A percentile compares a stretch with the other conserved stretches of the same genome.
phyloP scores from a whole-genome alignment of 208 protist species.

The Leishmania major region DNA sequence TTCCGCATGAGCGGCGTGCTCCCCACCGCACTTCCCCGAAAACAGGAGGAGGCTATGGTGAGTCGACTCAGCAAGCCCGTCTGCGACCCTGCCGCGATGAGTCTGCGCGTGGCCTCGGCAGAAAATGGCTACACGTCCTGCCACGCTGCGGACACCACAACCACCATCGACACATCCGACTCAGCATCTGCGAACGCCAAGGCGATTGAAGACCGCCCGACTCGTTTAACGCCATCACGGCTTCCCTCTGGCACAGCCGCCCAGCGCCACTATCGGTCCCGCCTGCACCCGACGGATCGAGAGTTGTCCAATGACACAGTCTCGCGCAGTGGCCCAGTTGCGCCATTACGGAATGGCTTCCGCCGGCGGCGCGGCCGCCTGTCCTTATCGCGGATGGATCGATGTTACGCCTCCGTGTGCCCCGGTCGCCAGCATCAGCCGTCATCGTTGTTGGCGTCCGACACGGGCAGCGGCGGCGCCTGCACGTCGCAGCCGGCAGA shows the following conservation, averaged over 20 bases:
- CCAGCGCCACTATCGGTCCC: not conserved
- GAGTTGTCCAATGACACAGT: not conserved
- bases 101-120: constrained; percentile 3
- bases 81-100: constrained; percentile 23
- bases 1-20: constrained; percentile 38
- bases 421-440: not conserved
- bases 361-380: not conserved
- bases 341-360: not conserved
- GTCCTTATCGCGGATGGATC: not conserved
- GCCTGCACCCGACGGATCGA: no score
- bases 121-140: not conserved
- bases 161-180: not conserved
- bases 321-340: not conserved
- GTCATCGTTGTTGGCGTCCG: not conserved
- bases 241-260: not conserved
- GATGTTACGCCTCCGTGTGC: constrained; percentile 1
- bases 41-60: constrained; percentile 31
- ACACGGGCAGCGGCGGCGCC: not conserved
- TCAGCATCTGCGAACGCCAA: not conserved
- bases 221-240: not conserved
- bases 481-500: not conserved
- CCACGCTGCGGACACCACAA: constrained; percentile 1
- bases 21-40: constrained; percentile 15
- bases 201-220: not conserved
- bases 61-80: constrained; percentile 35